Evolutionary conservation across 2,329 filamentous ascomycete species (phyloP).

Genomic region (Ophiostoma angusticollis): DNA sequence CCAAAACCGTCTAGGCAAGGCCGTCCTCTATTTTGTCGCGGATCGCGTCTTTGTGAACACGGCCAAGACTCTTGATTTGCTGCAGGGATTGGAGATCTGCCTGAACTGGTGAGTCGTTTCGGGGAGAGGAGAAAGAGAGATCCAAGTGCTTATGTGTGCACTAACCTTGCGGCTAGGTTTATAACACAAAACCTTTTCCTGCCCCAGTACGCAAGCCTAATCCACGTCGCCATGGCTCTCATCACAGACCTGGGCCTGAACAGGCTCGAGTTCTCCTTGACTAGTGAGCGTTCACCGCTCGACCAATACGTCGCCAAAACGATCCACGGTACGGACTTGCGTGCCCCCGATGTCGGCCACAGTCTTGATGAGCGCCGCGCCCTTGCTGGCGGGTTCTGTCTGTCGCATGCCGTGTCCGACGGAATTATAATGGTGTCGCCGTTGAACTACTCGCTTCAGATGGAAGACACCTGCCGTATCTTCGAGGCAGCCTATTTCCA

Average conservation of each 20-base stretch:
- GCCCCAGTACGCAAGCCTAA: conserved; percentile 13
- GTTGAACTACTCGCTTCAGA: conserved; percentile 28
- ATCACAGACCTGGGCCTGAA: conserved; percentile 16
- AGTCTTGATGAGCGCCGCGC: conserved; percentile 29
- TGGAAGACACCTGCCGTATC: conserved; percentile 12
- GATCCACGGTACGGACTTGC: conserved; percentile 7
- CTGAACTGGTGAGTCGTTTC: conserved; percentile 10
- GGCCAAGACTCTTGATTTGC: conserved; percentile 10
- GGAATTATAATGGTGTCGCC: conserved; percentile 22
- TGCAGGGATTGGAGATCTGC: conserved; percentile 14
- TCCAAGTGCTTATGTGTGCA: no score
- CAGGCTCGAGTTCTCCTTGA: conserved; percentile 10
- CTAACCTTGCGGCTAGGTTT: no score
- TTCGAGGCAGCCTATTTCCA: conserved; percentile 8
- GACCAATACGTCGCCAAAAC: conserved; percentile 9
- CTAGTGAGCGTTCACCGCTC: conserved; percentile 9
- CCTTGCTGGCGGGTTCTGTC: conserved; percentile 29
- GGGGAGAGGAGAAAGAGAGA: no score
- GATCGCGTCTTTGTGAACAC: conserved; percentile 13
- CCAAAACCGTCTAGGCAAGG: conserved; percentile 11
- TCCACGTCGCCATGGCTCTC: conserved; percentile 14
- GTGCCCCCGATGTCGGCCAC: conserved; percentile 8
- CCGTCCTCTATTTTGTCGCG: conserved; percentile 10
- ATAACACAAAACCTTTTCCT: conserved; percentile 12
- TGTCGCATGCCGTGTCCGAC: conserved; percentile 21